Evolutionary conservation across 208 protist genomes (phyloP).

Genomic region (Crithidia brevicula): DNA sequence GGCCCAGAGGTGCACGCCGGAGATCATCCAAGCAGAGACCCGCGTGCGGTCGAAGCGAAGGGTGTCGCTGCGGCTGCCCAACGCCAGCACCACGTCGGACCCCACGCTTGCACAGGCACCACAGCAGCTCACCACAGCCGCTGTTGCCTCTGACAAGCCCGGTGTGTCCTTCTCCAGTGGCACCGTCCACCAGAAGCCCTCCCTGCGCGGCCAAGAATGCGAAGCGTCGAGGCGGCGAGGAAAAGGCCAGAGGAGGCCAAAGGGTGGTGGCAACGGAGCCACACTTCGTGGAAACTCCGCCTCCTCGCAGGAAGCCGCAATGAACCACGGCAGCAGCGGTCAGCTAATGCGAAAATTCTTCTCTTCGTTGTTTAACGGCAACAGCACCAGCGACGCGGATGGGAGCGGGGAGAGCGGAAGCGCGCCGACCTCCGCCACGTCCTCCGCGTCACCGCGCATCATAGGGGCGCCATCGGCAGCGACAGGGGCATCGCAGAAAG

Average conservation of each 20-base stretch:
- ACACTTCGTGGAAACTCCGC: too few species aligned
- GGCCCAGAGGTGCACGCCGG: not conserved
- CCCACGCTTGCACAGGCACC: too few species aligned
- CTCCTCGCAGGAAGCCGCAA: not conserved
- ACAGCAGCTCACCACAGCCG: too few species aligned
- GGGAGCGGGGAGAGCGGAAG: not conserved
- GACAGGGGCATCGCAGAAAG: too few species aligned
- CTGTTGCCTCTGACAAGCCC: too few species aligned
- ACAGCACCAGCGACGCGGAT: not conserved
- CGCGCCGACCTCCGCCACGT: not conserved
- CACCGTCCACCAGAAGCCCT: too few species aligned
- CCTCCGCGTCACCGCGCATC: not conserved
- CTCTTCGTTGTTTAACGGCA: not conserved
- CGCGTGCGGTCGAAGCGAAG: not conserved
- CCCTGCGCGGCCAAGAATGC: too few species aligned
- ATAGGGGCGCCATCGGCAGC: not conserved
- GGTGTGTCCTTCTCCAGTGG: too few species aligned
- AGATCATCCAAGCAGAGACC: not conserved
- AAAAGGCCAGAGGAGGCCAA: too few species aligned
- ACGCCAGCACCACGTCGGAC: too few species aligned
- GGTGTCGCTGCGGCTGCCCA: slow-evolving; percentile 16
- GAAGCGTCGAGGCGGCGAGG: not conserved
- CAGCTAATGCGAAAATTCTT: not conserved
- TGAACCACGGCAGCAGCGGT: not conserved
- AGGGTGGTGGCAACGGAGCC: too few species aligned